These are phyloP conservation scores for Tulasnella sp. DNA, from an alignment of 768 basidiomycete species.

Conservation along the genomic window DNA sequence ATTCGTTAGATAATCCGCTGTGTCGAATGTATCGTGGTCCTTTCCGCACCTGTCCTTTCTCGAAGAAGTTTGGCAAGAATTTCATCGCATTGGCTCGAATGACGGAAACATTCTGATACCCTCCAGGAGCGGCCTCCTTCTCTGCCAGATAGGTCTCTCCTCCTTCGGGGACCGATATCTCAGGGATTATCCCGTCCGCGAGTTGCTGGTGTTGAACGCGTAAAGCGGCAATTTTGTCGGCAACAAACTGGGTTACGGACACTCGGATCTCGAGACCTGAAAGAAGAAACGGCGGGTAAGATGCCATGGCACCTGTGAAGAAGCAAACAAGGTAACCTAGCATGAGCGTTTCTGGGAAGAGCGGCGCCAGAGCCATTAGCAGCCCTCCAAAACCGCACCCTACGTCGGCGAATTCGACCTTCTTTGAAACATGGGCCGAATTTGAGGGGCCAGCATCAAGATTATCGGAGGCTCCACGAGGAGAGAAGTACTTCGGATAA, in stretches of 20 bases:
- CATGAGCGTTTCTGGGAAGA: slow-evolving; percentile 91
- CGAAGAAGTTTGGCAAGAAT: slow-evolving; percentile 95
- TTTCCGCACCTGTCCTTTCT: slow-evolving; percentile 66
- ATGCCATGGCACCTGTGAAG: slow-evolving; percentile 24
- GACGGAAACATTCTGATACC: slow-evolving; percentile 87
- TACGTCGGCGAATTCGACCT: slow-evolving; percentile 93
- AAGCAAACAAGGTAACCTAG: slow-evolving; percentile 64
- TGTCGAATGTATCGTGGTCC: too few relatives aligned
- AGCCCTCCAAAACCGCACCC: slow-evolving; percentile 98
- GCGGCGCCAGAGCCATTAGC: slow-evolving; percentile 81
- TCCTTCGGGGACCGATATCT: not conserved
- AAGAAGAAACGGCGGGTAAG: slow-evolving; percentile 6
- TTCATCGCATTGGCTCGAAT: slow-evolving; percentile 99
- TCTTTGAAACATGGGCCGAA: slow-evolving; percentile 50
- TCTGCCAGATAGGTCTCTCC: slow-evolving; percentile 34
- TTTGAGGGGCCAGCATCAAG: not conserved
- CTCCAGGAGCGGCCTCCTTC: slow-evolving; percentile 43
- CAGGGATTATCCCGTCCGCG: slow-evolving; percentile 24
- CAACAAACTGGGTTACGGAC: slow-evolving; percentile 94
- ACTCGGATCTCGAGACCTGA: slow-evolving; percentile 96
- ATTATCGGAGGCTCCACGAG: not conserved
- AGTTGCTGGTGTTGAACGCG: slow-evolving; percentile 56
- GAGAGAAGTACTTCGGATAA: slow-evolving; percentile 69
- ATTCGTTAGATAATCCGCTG: not conserved
- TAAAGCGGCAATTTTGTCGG: slow-evolving; percentile 90